These are phyloP conservation scores for Mycena latifolia DNA, from an alignment of 768 basidiomycete species.

Conservation along the genomic window DNA sequence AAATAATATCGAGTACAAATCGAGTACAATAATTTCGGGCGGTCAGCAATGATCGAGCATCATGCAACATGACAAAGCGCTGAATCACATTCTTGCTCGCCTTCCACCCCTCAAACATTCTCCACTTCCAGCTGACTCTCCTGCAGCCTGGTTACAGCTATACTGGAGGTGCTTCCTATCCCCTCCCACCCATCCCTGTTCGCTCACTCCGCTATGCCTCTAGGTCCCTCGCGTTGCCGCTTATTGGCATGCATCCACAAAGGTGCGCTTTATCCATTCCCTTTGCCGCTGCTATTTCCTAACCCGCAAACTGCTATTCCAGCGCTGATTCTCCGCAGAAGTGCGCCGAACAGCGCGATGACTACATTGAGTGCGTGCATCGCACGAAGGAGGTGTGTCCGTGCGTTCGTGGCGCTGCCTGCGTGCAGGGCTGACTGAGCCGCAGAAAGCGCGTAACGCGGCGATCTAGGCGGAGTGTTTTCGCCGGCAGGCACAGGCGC, in stretches of 20 bases:
- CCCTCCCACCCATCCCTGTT: too few species aligned
- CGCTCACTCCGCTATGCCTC: background rate
- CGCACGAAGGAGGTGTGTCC: slow-evolving; percentile 33
- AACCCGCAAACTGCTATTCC: slow-evolving; percentile 30
- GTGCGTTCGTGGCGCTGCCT: too few species aligned
- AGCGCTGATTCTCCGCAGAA: slow-evolving; percentile 3
- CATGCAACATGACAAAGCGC: too few species aligned
- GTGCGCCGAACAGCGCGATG: slow-evolving; percentile 24
- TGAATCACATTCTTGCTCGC: too few species aligned
- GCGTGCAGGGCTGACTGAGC: too few species aligned
- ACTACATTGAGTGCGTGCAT: slow-evolving; percentile 33
- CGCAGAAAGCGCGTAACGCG: slow-evolving; percentile 29
- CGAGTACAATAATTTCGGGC: too few species aligned
- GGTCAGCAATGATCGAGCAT: too few species aligned
- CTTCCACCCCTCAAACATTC: too few species aligned
- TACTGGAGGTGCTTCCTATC: slow-evolving; percentile 18
- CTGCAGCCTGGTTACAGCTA: slow-evolving; percentile 34
- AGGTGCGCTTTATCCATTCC: background rate
- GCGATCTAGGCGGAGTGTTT: slow-evolving; percentile 22
- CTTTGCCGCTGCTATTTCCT: background rate
- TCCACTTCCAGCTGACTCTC: too few species aligned
- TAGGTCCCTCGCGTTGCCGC: slow-evolving; percentile 33
- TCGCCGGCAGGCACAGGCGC: slow-evolving; percentile 8
- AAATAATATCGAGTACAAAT: too few species aligned
- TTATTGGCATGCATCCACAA: slow-evolving; percentile 34